phyloP scores from a whole-genome alignment of 495 filamentous ascomycete species.

The Trichoderma gamsii region DNA sequence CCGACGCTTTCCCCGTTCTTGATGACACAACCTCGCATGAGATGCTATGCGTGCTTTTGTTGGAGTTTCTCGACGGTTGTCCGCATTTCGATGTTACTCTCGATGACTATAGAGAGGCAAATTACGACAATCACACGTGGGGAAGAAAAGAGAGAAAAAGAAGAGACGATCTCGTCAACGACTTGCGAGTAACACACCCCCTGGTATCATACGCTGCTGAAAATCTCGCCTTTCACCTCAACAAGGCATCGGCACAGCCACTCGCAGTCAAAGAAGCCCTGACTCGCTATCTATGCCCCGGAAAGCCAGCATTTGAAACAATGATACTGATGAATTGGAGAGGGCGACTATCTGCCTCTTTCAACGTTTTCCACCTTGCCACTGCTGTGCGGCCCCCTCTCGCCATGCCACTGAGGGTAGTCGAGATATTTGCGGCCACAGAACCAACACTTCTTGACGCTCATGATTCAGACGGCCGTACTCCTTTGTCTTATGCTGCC shows the following conservation, averaged over 20 bases:
- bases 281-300: neutral
- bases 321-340: neutral
- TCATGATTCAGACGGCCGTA: neutral
- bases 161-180: neutral
- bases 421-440: neutral
- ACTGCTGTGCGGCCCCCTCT: neutral
- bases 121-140: neutral
- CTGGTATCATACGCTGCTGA: neutral
- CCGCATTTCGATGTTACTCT: neutral
- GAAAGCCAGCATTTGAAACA: neutral
- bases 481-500: neutral
- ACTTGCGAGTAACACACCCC: neutral
- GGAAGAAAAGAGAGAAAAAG: neutral
- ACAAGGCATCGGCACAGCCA: neutral
- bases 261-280: neutral
- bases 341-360: neutral
- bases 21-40: conserved; percentile 20
- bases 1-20: conserved; percentile 27
- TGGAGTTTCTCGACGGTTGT: conserved; percentile 18
- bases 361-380: neutral
- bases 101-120: neutral
- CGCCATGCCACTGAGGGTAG: neutral
- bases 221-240: neutral
- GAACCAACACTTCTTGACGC: neutral
- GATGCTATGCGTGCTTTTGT: conserved; percentile 18